Evolutionary conservation across 2,329 filamentous ascomycete species (phyloP), one percentile per base, ranked within the genome.

Genomic region (Gnomoniopsis smithogilvyi): DNA sequence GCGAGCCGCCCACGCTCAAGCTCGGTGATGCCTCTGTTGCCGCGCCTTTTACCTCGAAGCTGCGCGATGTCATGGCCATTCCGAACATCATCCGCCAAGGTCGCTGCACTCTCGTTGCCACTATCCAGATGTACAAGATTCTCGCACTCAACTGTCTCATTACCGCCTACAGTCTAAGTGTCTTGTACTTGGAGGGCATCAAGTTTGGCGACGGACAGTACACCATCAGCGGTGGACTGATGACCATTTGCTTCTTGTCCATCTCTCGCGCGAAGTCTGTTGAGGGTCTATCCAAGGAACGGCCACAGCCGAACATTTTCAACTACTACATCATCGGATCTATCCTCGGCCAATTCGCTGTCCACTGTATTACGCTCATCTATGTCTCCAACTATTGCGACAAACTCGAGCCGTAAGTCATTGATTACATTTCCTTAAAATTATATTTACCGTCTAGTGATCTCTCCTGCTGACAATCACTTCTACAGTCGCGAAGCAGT

Each of bases 121-220:
- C 95, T 0, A 98, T 99, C 65, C 95, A 99, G 80, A 99, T 99
- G 94, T 99, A 99, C 86, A 99, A 97, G 83, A 99, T 99, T 68
- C 85, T 99, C 54, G 95, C 95, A 8, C 80, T 99, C 61, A 99
- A 99, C 80, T 99, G 95, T 73, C 81, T 99, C 67, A 99, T 99
- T 72, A 96, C 91, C 67, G 95, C 95, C 41, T 99, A 99, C 85
- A 96, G 92, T 74, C 77, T 99, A 71, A 96, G 91, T 73, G 95
- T 99, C 19, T 82, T 99, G 59, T 99, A 99, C 70, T 85, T 99
- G 1, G 94, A 98, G 69, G 95, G 95, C 64, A 99, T 99, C 82
- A 99, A 99, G 79, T 99, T 99, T 71, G 93, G 95, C 58, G 95
- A 99, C 72, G 92, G 93, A 3, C 95, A 99, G 76, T 95, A 98